These are phyloP conservation scores for Daldinia eschscholtzii DNA, from an alignment of 2,329 filamentous ascomycete genomes.

Conservation along the genomic window DNA sequence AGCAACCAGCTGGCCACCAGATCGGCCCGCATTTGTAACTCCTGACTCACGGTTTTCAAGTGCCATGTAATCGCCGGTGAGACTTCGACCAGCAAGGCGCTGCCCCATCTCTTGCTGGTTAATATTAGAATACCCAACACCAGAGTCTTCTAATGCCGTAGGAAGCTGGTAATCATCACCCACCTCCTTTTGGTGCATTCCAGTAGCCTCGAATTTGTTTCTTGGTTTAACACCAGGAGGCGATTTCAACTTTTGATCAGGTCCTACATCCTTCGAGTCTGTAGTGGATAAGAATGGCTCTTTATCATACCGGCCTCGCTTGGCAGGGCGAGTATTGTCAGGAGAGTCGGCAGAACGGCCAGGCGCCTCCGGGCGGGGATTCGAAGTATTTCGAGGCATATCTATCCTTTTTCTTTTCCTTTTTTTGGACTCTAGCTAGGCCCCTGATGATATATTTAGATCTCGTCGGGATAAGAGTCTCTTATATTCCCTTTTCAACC, in stretches of 20 bases:
- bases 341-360: neutral
- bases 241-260: neutral
- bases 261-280: neutral
- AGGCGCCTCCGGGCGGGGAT: too few relatives aligned
- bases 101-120: neutral
- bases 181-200: neutral
- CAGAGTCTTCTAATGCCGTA: neutral
- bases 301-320: neutral
- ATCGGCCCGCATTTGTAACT: neutral
- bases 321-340: neutral
- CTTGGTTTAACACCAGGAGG: slow-evolving; percentile 5
- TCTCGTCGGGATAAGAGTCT: neutral
- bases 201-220: neutral
- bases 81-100: neutral
- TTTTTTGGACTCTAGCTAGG: neutral
- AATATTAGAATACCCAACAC: neutral
- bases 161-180: neutral
- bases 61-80: neutral
- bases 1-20: neutral
- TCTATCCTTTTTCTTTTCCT: too few relatives aligned
- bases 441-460: neutral
- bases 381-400: too few relatives aligned
- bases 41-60: neutral
- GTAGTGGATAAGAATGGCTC: neutral
- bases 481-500: neutral